Percentiles rank a stretch among this genome's conserved stretches.
These are phyloP conservation scores for Trichoderma afroharzianum DNA, from an alignment of 2,329 filamentous ascomycete species.

Conservation along the genomic window DNA sequence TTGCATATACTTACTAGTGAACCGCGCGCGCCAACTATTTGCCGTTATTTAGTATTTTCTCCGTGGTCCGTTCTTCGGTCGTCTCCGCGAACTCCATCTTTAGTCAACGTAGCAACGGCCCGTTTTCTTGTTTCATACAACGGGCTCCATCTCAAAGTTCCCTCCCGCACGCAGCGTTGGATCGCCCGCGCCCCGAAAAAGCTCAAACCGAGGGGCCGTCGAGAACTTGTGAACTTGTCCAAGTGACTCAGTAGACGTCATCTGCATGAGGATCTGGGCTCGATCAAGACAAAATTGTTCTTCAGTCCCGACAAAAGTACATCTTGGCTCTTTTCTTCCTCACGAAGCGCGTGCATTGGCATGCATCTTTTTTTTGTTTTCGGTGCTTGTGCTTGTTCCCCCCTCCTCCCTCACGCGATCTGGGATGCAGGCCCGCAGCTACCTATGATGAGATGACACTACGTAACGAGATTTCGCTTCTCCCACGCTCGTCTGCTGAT, in stretches of 20 bases:
- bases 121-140: not conserved
- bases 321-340: not conserved
- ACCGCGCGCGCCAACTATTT: not conserved
- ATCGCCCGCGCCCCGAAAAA: not conserved
- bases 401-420: not conserved
- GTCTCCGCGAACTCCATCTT: not conserved
- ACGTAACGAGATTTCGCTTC: not conserved
- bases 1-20: not conserved
- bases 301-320: not conserved
- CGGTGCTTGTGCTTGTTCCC: not conserved
- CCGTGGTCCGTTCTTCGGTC: not conserved
- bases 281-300: not conserved
- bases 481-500: not conserved
- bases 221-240: not conserved
- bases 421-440: not conserved
- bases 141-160: conserved; percentile 1
- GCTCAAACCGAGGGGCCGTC: not conserved
- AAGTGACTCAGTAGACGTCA: conserved; percentile 2
- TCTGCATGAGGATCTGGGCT: not conserved
- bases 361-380: not conserved
- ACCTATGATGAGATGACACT: conserved; percentile 5
- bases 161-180: not conserved
- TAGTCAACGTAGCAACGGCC: not conserved
- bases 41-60: not conserved
- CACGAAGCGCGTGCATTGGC: not conserved